These are phyloP conservation scores for Wickerhamomyces rabaulensis DNA, from an alignment of 805 yeast genomes.

Conservation along the genomic window DNA sequence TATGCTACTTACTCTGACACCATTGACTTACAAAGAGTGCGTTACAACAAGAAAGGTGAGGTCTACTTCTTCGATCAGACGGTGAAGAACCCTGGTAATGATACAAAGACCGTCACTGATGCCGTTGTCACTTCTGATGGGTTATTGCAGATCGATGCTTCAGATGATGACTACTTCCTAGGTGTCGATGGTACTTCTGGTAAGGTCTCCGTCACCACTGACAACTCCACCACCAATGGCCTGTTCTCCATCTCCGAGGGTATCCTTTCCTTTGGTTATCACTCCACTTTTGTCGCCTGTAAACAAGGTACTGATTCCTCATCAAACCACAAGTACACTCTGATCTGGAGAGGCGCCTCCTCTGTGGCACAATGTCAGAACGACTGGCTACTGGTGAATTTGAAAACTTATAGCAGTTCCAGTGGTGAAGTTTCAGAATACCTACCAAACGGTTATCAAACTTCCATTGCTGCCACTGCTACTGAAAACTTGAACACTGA, in stretches of 20 bases:
- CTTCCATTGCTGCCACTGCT: constrained; percentile 18
- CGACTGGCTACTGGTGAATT: constrained; percentile 16
- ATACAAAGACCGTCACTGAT: constrained; percentile 7
- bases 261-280: constrained; percentile 15
- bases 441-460: constrained; percentile 12
- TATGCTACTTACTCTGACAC: constrained; percentile 12
- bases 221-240: constrained; percentile 9
- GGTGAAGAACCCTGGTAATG: neutral
- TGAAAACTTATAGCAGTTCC: constrained; percentile 9
- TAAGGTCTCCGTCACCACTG: constrained; percentile 5
- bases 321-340: constrained; percentile 5
- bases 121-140: constrained; percentile 11
- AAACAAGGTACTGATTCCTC: constrained; percentile 3
- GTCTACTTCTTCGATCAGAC: constrained; percentile 14
- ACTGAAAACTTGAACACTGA: constrained; percentile 17
- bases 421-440: constrained; percentile 9
- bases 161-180: constrained; percentile 4
- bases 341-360: constrained; percentile 22
- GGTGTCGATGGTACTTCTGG: constrained; percentile 11
- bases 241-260: constrained; percentile 10
- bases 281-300: constrained; percentile 19
- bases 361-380: constrained; percentile 14
- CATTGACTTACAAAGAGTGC: constrained; percentile 15
- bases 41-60: constrained; percentile 9
- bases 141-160: constrained; percentile 7